Conservation (phyloP, 495 filamentous ascomycete species). For the Aspergillus cristatus region DNA sequence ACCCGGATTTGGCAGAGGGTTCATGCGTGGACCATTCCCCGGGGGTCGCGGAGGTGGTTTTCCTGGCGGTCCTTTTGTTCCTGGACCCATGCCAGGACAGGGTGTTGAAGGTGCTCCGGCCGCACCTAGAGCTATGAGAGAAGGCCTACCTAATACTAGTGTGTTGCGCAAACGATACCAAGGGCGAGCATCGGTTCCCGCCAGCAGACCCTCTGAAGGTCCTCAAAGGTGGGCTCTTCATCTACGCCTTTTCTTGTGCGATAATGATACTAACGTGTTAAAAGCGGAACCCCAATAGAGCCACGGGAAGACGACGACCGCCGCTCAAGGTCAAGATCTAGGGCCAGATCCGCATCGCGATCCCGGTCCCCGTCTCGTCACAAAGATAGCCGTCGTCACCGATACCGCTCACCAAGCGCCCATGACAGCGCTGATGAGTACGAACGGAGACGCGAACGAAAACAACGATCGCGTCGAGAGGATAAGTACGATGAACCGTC, state of each 20-base stretch:
- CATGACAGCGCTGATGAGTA: conserved; percentile 39
- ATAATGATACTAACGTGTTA: too few species aligned
- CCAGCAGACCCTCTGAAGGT: conserved; percentile 16
- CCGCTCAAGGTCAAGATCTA: conserved; percentile 24
- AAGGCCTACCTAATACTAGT: conserved; percentile 72
- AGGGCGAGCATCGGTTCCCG: conserved; percentile 18
- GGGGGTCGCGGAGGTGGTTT: conserved; percentile 23
- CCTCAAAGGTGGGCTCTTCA: conserved; percentile 28
- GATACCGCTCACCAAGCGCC: conserved; percentile 46
- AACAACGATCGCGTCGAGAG: conserved; percentile 36
- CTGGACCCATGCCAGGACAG: conserved; percentile 28
- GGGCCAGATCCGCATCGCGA: conserved; percentile 23
- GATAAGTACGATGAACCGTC: conserved; percentile 37
- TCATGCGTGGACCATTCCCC: conserved; percentile 22
- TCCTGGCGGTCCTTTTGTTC: conserved; percentile 15
- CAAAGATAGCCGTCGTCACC: conserved; percentile 45
- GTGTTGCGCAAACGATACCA: conserved; percentile 36
- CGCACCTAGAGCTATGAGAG: conserved; percentile 86
- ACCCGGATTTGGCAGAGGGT: conserved; percentile 29
- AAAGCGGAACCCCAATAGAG: conserved; percentile 14
- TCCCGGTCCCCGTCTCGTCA: conserved; percentile 33
- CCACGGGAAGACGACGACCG: conserved; percentile 17
- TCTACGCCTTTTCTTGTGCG: neutral
- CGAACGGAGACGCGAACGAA: conserved; percentile 37
- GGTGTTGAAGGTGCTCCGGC: conserved; percentile 78